phyloP scores from a whole-genome alignment of 164 flowering plant species.

The Annona cherimola region DNA sequence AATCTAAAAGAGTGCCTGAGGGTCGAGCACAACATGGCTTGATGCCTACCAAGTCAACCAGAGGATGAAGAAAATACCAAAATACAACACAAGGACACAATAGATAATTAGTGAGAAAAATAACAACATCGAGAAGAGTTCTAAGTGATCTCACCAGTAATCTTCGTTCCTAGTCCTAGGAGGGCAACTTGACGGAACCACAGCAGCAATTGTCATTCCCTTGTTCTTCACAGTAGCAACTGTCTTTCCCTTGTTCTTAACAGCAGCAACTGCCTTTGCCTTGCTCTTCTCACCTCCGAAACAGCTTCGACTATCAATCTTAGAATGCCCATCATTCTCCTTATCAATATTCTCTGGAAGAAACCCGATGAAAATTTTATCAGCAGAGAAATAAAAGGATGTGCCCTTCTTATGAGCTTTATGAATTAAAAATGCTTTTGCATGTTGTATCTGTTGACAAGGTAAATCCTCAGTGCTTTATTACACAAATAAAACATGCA shows the following conservation, averaged over 20 bases:
- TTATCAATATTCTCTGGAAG: constrained; percentile 5
- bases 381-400: not conserved
- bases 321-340: constrained; percentile 13
- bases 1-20: no score
- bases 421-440: not conserved
- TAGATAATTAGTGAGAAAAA: not conserved
- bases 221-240: no score
- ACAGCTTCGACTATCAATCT: constrained; percentile 22
- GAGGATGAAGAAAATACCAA: no score
- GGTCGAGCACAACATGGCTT: no score
- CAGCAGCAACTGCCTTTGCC: no score
- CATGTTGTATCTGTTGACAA: no score
- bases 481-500: not conserved
- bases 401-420: not conserved
- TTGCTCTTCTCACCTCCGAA: no score
- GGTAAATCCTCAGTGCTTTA: not conserved
- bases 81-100: no score
- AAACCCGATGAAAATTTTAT: constrained; percentile 2
- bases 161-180: constrained; percentile 12
- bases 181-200: constrained; percentile 18
- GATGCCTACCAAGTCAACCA: no score
- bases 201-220: constrained; percentile 21
- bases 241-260: no score
- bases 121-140: no score
- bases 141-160: not conserved